These are phyloP conservation scores for Neophaeococcomyces mojaviensis DNA, from an alignment of 2,329 filamentous ascomycete species.

Conservation along the genomic window DNA sequence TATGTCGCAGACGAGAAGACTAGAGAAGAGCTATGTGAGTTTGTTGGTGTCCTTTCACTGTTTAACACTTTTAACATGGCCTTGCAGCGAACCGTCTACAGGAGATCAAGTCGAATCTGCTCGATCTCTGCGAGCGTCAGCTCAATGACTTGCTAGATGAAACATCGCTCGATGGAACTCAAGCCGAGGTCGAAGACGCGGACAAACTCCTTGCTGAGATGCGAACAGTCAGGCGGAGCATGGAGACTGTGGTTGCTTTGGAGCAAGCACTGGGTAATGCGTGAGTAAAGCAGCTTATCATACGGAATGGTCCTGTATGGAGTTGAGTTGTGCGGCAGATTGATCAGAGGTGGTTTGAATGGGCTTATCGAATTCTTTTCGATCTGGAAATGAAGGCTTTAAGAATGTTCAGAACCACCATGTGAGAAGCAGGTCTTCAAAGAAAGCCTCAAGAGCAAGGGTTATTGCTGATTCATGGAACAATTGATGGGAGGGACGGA, in stretches of 20 bases:
- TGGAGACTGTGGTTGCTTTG: constrained; percentile 6
- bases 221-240: constrained; percentile 5
- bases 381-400: too few relatives aligned
- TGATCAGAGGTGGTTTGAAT: too few relatives aligned
- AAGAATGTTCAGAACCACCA: too few relatives aligned
- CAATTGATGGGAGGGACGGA: too few relatives aligned
- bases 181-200: constrained; percentile 4
- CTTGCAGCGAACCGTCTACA: constrained; percentile 2
- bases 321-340: too few relatives aligned
- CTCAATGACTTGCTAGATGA: constrained; percentile 7
- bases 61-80: not conserved
- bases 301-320: too few relatives aligned
- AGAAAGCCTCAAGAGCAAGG: too few relatives aligned
- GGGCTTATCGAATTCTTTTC: too few relatives aligned
- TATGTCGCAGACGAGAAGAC: not conserved
- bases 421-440: too few relatives aligned
- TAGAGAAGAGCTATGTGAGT: constrained; percentile 1
- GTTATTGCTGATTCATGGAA: too few relatives aligned
- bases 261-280: not conserved
- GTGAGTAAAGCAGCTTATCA: not conserved
- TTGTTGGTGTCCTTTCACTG: not conserved
- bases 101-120: constrained; percentile 1
- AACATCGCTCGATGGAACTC: not conserved
- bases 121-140: constrained; percentile 4
- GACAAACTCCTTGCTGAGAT: constrained; percentile 7